Base-by-base conservation (phyloP, 225 moss, liverwort and hornwort genomes). In the Marchantia polymorpha region DNA sequence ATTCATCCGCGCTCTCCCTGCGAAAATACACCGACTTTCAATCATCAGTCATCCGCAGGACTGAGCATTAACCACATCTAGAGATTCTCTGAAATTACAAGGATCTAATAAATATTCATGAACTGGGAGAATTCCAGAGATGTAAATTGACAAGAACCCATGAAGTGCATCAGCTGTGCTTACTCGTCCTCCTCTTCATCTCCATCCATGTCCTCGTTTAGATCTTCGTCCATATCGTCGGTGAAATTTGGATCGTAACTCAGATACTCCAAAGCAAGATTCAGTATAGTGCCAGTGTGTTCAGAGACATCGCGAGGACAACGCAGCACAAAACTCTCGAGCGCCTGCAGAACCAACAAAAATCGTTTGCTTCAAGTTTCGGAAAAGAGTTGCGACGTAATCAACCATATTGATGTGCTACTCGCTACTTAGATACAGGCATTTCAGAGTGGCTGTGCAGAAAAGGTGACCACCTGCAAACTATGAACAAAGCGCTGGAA, bases 121-220 rank as follows among this genome's bases (percentile, higher is more conserved):
- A 39, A 39, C 8, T 27, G 66, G 66, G 12, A 22, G 29, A 66
- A 26, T 0, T 6, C 56, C 56, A 56, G 1, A 19, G 19, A 19
- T 13, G 14, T 56, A 1, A 56, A 13, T 56, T 13, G 13, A 20
- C 47, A 49, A 70, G 17, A 70, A 49, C 30, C 47, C 15, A 19
- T 70, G n/a, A 46, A 27, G 20, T 47, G 48, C 14, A 73, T 23
- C 52, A 1, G n/a, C 4, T 30, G 76, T 49, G 54, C 93, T 84
- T 91, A 99, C 99, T 99, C 99, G 71, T 99, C 95, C 83, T 95
- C 99, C 61, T 99, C 99, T 86, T 99, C 99, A 79, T 99, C 99
- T 47, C 92, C 93, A 77, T 99, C 99, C 89, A 95, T 95, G 79
- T 99, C 93, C 73, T 95, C 95, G 81, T 95, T 92, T 71, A 90